phyloP scores from a whole-genome alignment of 1,139 yeast genomes.

The Candida glucosophila region DNA sequence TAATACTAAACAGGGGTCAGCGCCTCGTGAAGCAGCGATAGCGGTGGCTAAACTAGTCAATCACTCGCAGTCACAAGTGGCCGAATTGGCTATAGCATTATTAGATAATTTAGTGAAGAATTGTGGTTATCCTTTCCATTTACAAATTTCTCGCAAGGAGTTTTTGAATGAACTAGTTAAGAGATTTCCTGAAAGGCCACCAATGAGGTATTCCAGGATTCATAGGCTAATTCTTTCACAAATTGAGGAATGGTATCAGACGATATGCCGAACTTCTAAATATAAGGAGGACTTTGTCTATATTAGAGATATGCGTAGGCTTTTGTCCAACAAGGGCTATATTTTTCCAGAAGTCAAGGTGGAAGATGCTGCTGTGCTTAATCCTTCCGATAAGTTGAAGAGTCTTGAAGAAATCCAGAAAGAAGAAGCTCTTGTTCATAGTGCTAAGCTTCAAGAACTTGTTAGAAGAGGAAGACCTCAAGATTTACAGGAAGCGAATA shows the following conservation, averaged over 20 bases:
- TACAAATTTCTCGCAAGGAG: conserved; percentile 91
- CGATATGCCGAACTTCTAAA: conserved; percentile 82
- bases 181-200: conserved; percentile 92
- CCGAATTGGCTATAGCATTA: conserved; percentile 47
- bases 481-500: conserved; percentile 93
- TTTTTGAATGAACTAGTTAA: conserved; percentile 88
- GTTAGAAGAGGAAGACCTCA: conserved; percentile 94
- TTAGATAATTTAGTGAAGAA: conserved; percentile 91
- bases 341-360: conserved; percentile 84
- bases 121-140: conserved; percentile 95
- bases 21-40: conserved; percentile 92
- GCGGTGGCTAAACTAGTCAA: conserved; percentile 82
- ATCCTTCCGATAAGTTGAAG: conserved; percentile 84
- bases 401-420: conserved; percentile 84
- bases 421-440: conserved; percentile 88
- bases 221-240: conserved; percentile 83
- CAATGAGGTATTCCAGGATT: conserved; percentile 71
- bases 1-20: conserved; percentile 84
- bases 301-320: conserved; percentile 91
- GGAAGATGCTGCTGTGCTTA: conserved; percentile 89
- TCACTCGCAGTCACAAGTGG: conserved; percentile 74
- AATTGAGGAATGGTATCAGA: conserved; percentile 96
- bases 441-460: conserved; percentile 91
- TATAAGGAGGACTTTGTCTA: conserved; percentile 89
- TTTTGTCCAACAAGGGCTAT: conserved; percentile 80